A percentile compares a stretch with the other conserved stretches of the same genome.
These are phyloP conservation scores for Saccharata proteae DNA, from an alignment of 2,329 filamentous ascomycete genomes.

Conservation along the genomic window DNA sequence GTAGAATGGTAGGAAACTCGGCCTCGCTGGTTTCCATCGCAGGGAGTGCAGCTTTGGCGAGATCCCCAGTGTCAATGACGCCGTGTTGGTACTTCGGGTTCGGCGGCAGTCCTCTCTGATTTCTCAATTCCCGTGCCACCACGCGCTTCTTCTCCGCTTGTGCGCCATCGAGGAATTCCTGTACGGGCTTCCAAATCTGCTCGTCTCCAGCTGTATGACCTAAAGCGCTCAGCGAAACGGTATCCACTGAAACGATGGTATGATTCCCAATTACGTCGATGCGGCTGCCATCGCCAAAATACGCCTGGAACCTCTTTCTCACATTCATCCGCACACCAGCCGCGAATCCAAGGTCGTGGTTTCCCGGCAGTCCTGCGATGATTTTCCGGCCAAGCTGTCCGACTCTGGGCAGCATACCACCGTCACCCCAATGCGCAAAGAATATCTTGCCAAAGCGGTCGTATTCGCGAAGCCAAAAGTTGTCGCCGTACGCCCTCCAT, in stretches of 20 bases:
- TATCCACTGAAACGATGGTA: constrained; percentile 84
- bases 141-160: constrained; percentile 54
- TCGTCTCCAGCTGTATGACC: constrained; percentile 41
- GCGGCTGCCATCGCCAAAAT: constrained; percentile 83
- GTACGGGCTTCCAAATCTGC: constrained; percentile 60
- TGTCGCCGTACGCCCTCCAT: constrained; percentile 63
- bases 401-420: constrained; percentile 40
- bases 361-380: constrained; percentile 78
- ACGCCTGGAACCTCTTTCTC: constrained; percentile 70
- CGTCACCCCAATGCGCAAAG: constrained; percentile 53
- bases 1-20: constrained; percentile 74
- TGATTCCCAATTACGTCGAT: constrained; percentile 91
- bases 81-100: constrained; percentile 46
- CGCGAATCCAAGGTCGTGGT: constrained; percentile 90
- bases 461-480: constrained; percentile 82
- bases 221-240: constrained; percentile 72
- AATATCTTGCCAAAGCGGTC: constrained; percentile 78
- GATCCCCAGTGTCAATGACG: constrained; percentile 45
- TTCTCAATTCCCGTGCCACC: constrained; percentile 55
- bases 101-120: constrained; percentile 48
- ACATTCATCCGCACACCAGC: constrained; percentile 70
- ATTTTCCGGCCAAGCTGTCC: constrained; percentile 62
- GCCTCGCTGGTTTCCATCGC: constrained; percentile 30
- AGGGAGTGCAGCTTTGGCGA: constrained; percentile 18
- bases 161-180: constrained; percentile 62